phyloP scores from a whole-genome alignment of 768 basidiomycete genomes.

The Hydnomerulius pinastri region DNA sequence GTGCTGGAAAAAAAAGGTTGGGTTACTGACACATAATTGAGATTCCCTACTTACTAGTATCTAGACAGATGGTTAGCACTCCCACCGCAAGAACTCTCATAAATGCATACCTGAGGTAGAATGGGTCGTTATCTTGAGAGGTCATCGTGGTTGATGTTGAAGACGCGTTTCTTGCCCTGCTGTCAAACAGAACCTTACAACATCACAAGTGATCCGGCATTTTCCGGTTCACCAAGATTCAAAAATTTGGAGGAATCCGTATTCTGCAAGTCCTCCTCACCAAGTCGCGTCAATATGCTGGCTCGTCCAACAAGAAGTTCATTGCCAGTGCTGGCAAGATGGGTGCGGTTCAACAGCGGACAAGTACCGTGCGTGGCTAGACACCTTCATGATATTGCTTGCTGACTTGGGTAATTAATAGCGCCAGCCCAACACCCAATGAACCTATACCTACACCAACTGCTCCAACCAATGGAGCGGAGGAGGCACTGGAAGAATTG shows the following conservation, averaged over 20 bases:
- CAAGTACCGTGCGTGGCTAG: conserved; percentile 15
- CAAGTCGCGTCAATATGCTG: conserved; percentile 31
- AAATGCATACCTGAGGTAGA: conserved; percentile 68
- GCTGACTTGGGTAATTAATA: too few species aligned
- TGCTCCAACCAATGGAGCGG: conserved; percentile 1
- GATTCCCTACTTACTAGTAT: conserved; percentile 49
- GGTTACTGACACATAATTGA: neutral
- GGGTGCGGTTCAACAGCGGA: conserved; percentile 19
- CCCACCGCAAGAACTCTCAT: neutral
- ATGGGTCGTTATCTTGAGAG: conserved; percentile 65
- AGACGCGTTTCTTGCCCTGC: conserved; percentile 3
- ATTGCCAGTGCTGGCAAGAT: conserved; percentile 21
- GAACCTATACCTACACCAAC: neutral
- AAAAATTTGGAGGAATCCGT: neutral
- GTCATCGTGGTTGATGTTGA: conserved; percentile 24
- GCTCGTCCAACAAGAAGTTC: conserved; percentile 19
- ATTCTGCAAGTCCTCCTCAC: neutral
- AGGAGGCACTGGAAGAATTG: conserved; percentile 15
- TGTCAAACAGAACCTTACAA: neutral
- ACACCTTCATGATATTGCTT: too few species aligned
- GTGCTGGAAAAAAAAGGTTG: conserved; percentile 39
- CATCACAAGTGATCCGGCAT: conserved; percentile 10
- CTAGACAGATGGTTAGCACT: conserved; percentile 30
- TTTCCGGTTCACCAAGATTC: conserved; percentile 13
- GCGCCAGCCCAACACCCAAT: conserved; percentile 1